Percentiles rank a stretch among this genome's conserved stretches.
Conservation (phyloP, 2,329 filamentous ascomycete species). For the Grosmannia clavigera region DNA sequence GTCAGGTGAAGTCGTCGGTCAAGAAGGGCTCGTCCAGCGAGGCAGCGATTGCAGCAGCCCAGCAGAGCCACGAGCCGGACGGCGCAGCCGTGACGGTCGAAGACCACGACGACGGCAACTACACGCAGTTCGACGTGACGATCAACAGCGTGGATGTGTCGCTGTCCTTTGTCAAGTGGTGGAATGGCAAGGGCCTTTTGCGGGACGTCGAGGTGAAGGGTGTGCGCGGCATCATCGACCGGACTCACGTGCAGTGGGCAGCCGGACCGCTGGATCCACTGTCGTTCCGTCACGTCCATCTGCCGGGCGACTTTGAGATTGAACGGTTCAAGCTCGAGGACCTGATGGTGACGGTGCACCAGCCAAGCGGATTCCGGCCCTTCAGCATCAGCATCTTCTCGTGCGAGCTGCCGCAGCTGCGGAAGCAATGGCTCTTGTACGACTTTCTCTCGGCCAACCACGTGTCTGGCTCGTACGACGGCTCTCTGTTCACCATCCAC, state of each 20-base stretch:
- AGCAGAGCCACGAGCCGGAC: conserved; percentile 8
- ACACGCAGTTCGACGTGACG: conserved; percentile 92
- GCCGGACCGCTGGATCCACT: conserved; percentile 64
- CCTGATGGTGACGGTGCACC: conserved; percentile 79
- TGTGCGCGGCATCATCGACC: conserved; percentile 81
- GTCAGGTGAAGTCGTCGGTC: conserved; percentile 68
- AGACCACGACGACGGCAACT: conserved; percentile 72
- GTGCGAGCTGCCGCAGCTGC: conserved; percentile 80
- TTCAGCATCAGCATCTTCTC: conserved; percentile 94
- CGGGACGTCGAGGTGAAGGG: conserved; percentile 91
- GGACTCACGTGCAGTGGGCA: conserved; percentile 67
- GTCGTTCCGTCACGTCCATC: conserved; percentile 76
- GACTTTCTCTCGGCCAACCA: conserved; percentile 92
- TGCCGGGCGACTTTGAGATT: conserved; percentile 90
- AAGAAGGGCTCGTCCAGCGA: conserved; percentile 85
- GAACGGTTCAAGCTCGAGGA: conserved; percentile 96
- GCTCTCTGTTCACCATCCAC: conserved; percentile 94
- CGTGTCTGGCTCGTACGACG: conserved; percentile 91
- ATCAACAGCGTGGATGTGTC: conserved; percentile 95
- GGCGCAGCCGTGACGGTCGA: conserved; percentile 16
- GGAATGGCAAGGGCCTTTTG: conserved; percentile 87
- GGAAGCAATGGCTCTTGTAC: conserved; percentile 97
- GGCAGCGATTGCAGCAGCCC: conserved; percentile 70
- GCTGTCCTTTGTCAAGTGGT: conserved; percentile 96
- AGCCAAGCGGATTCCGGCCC: conserved; percentile 82